Conservation (phyloP, 169 alveolate genomes). For the Eimeria maxima region DNA sequence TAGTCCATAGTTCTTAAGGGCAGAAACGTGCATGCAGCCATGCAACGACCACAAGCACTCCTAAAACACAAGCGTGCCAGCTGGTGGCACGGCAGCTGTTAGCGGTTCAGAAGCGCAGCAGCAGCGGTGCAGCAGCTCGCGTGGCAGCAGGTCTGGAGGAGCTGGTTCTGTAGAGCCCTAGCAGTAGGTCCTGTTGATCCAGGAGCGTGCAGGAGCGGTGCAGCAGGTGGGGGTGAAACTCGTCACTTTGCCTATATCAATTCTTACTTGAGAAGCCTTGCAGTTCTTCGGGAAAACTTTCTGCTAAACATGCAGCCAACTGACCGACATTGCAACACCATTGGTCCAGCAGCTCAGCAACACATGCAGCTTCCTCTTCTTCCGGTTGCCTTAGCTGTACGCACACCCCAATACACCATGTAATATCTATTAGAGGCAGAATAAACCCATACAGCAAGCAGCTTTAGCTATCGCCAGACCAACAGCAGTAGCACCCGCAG, state of each 20-base stretch:
- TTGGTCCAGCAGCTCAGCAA: slow-evolving; percentile 46
- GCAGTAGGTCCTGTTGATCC: not conserved
- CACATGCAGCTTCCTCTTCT: not conserved
- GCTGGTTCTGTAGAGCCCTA: not conserved
- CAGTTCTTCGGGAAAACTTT: not conserved
- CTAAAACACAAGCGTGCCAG: not conserved
- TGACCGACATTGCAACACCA: slow-evolving; percentile 40
- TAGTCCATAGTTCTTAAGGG: not conserved
- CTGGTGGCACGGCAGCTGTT: not conserved
- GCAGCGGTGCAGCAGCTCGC: not conserved
- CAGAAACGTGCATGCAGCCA: not conserved
- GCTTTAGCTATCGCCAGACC: not conserved
- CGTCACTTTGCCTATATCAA: not conserved
- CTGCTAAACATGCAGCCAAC: not conserved
- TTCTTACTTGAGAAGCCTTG: not conserved
- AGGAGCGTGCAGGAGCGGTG: not conserved
- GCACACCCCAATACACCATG: not conserved
- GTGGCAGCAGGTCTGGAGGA: not conserved
- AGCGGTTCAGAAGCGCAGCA: not conserved
- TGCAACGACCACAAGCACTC: not conserved
- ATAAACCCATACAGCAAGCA: not conserved
- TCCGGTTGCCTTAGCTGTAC: slow-evolving; percentile 5
- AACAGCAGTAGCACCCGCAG: not conserved
- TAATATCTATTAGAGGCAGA: not conserved
- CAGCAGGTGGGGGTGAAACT: not conserved